Evolutionary conservation across 2,329 filamentous ascomycete species (phyloP), one percentile per base, ranked within the genome.

Genomic region (Pseudocercospora cruenta): DNA sequence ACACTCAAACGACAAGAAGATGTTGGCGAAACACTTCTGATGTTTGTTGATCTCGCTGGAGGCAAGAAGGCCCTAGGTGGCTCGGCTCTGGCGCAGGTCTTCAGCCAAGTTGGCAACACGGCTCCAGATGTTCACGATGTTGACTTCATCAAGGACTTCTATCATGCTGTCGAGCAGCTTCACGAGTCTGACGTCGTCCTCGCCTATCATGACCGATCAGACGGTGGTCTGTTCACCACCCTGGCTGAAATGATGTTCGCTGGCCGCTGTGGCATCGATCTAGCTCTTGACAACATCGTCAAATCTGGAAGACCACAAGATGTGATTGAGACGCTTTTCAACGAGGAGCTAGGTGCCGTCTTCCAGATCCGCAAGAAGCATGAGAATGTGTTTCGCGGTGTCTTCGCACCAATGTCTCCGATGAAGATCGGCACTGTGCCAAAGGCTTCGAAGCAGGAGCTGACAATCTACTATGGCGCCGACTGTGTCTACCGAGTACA

Each of bases 241-340:
- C 82, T 98, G 36, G 92, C 90, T 2, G 95, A 99, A 81, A 98
- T 98, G 95, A 96, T 96, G 88, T 98, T 98, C 78, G 94, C 95
- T 33, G 95, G 95, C 28, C 91, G 94, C 63, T 96, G 92, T 74
- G 95, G 94, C 67, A 86, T 93, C 31, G 91, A 96, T 72, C 84
- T 98, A 66, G 91, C 92, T 84, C 83, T 97, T 64, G 94, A 97
- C 76, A 87, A 86, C 62, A 83, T 93, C 45, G 88, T 87, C 66
- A 88, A 87, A 24, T 84, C 89, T 51, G 85, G 85, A 9, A 82
- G 87, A 54, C 71, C 75, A 1, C 71, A 76, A 51, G 84, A 88
- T 74, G 80, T 96, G 19, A 82, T 97, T 7, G 88, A 93, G 63
- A 87, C 91, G 0, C 86, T 99, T 21, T 98, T 99, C 87, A 97